Evolutionary conservation across 345 rosid genomes (phyloP).

Genomic region (Mercurialis annua): DNA sequence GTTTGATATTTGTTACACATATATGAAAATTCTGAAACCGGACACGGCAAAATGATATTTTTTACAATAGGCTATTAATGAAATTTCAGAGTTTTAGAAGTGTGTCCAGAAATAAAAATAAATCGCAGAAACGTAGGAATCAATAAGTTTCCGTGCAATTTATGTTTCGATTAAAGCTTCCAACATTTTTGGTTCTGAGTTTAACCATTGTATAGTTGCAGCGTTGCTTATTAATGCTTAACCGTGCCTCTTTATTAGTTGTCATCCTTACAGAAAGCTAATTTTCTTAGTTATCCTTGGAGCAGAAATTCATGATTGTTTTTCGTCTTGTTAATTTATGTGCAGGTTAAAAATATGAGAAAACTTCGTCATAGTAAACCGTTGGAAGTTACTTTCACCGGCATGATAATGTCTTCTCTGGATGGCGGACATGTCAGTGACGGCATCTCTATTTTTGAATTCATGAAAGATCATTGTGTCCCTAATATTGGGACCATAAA

Average conservation of each 20-base stretch:
- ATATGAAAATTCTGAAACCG: no score
- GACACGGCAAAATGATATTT: no score
- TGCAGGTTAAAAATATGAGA: slow-evolving; percentile 71
- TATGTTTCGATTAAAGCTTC: no score
- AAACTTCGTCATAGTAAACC: slow-evolving; percentile 59
- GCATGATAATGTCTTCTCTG: slow-evolving; percentile 65
- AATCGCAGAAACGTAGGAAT: no score
- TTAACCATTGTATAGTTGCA: no score
- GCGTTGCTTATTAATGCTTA: neutral
- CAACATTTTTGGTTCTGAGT: neutral
- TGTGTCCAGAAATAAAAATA: no score
- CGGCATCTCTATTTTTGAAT: slow-evolving; percentile 62
- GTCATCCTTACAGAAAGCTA: neutral
- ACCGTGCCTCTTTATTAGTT: neutral
- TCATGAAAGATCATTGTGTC: slow-evolving; percentile 61
- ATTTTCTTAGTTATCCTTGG: neutral
- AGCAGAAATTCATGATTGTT: neutral
- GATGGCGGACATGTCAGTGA: slow-evolving; percentile 75
- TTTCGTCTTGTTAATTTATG: neutral
- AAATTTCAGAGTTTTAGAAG: no score
- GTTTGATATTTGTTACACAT: slow-evolving; percentile 13
- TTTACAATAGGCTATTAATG: no score
- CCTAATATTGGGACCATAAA: slow-evolving; percentile 90
- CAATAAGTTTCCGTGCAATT: no score
- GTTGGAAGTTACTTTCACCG: slow-evolving; percentile 75